These are phyloP conservation scores for Nakaseomyces kungkrabaensis DNA, from an alignment of 1,139 yeast genomes.

Conservation along the genomic window DNA sequence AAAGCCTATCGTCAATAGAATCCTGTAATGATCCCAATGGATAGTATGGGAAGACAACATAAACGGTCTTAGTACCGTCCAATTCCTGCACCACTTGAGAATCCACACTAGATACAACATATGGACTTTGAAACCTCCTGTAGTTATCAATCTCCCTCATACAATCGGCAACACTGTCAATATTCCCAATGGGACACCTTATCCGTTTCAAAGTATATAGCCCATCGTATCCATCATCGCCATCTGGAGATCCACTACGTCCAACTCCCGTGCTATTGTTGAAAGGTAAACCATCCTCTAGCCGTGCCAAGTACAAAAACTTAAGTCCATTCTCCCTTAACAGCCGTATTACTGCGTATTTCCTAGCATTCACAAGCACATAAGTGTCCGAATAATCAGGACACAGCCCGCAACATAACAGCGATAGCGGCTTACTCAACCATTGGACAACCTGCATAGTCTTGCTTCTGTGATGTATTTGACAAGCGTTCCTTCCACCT, in stretches of 20 bases:
- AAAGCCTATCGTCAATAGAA: conserved; percentile 50
- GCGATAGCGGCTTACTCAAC: neutral
- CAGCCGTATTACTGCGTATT: conserved; percentile 43
- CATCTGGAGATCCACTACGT: conserved; percentile 31
- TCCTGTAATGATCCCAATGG: conserved; percentile 70
- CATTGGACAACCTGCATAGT: neutral
- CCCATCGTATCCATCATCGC: conserved; percentile 14
- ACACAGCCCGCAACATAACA: conserved; percentile 3
- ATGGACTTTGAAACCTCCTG: conserved; percentile 58
- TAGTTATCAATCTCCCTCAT: conserved; percentile 69
- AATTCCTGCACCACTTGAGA: conserved; percentile 60
- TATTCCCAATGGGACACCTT: conserved; percentile 71
- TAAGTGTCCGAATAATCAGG: conserved; percentile 4
- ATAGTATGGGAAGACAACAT: conserved; percentile 70
- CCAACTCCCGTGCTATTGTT: neutral
- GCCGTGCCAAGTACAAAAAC: conserved; percentile 72
- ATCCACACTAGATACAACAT: conserved; percentile 60
- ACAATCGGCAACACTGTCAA: conserved; percentile 62
- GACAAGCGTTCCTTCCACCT: too few relatives aligned
- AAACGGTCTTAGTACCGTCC: conserved; percentile 73
- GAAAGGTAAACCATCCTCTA: conserved; percentile 17
- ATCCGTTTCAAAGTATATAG: conserved; percentile 74
- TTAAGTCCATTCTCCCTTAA: conserved; percentile 89
- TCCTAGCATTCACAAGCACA: conserved; percentile 24
- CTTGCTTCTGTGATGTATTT: too few relatives aligned